Conservation (phyloP, 129 eudicot species). For the sunflower (Helianthus annuus) region DNA sequence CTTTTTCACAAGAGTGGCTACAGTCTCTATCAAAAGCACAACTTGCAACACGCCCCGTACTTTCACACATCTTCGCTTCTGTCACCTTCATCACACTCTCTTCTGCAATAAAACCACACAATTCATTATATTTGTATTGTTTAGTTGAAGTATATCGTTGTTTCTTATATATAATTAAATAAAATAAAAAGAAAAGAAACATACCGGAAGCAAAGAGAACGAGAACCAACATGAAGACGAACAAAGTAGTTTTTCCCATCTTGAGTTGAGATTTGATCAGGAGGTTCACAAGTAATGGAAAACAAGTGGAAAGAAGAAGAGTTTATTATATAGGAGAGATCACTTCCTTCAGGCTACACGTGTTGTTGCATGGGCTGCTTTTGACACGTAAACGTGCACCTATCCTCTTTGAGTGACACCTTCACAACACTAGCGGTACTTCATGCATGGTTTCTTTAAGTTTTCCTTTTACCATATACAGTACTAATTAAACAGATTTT, state of each 20-base stretch:
- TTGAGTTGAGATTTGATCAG: not conserved
- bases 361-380: not conserved
- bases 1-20: conserved; percentile 4
- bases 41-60: not conserved
- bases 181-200: not conserved
- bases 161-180: no score
- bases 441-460: not conserved
- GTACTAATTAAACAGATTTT: not conserved
- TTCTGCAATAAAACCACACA: no score
- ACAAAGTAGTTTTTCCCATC: not conserved
- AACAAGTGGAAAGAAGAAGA: not conserved
- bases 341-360: not conserved
- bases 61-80: conserved; percentile 21
- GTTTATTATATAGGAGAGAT: not conserved
- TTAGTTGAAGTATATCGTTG: no score
- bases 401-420: not conserved
- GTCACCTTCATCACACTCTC: not conserved
- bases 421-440: not conserved
- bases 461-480: not conserved
- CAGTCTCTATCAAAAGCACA: not conserved
- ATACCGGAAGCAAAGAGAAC: conserved; percentile 1
- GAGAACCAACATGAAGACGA: not conserved
- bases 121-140: no score
- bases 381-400: conserved; percentile 5
- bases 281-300: not conserved